Base-by-base conservation (phyloP, 805 yeast genomes). In the Barnettozyma sucrosica region DNA sequence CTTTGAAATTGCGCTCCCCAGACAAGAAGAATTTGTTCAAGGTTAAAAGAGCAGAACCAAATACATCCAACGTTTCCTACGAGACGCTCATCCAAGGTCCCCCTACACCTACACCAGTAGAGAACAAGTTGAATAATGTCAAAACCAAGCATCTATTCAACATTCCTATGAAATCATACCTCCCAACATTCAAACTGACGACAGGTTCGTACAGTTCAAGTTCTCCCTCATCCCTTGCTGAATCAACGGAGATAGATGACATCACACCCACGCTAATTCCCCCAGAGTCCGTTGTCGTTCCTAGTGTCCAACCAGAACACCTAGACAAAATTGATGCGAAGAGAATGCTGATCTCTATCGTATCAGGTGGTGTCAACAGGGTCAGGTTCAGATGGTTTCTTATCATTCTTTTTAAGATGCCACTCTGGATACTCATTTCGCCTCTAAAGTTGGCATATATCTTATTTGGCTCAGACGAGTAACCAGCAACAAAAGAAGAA, bases 101-200 rank as follows among this genome's bases (percentile, higher is more conserved):
- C 23, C 8, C 16, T 8, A 10, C 41, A 23, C 26, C 37, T 21
- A 37, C 40, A 21, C 16, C 24, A 37, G 21, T 20, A n/a, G 28
- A 37, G 8, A 3, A 5, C 16, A 28, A 28, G 13, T 16, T 28
- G 32, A 14, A 11, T 11, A 28, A 28, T 28, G 32, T 13, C 32
- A 39, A 25, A 26, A 39, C 42, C 20, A 23, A 20, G n/a, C 42
- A 39, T 39, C 21, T 39, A 39, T 39, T 39, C 33, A 39, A 25
- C 42, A 39, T 39, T 39, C 42, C 42, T 26, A 25, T 40, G 21
- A 45, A 33, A 20, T 18, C 25, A 21, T 40, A 40, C 36, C 44
- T 45, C n/a, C 48, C 48, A 14, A 34, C 48, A 20, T 45, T 45
- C 44, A 45, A 45, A 23, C 9, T 45, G 20, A 45, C 42, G 8